These are phyloP conservation scores for Fusarium sp. DNA, from an alignment of 2,329 filamentous ascomycete genomes.

Conservation along the genomic window DNA sequence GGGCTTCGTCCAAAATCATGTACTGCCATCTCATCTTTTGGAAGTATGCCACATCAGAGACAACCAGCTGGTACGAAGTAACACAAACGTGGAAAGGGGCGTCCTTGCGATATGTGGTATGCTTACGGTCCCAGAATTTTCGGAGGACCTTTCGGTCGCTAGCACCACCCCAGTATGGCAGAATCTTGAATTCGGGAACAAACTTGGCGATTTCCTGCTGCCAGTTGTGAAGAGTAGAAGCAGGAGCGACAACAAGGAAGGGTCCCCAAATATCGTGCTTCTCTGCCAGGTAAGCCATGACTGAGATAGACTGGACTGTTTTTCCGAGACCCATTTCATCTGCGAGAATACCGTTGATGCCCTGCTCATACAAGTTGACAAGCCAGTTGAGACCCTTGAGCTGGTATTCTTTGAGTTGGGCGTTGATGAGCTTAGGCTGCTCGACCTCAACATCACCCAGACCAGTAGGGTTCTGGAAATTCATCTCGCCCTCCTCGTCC, in stretches of 20 bases:
- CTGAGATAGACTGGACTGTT: slow-evolving; percentile 98
- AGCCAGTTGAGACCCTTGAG: slow-evolving; percentile 99
- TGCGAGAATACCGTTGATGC: slow-evolving; percentile 98
- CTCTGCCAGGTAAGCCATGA: slow-evolving; percentile 98
- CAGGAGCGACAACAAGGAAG: slow-evolving; percentile 95
- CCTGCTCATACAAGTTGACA: slow-evolving; percentile 98
- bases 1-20: slow-evolving; percentile 99
- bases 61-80: slow-evolving; percentile 97
- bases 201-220: slow-evolving; percentile 98
- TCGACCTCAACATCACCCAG: slow-evolving; percentile 94
- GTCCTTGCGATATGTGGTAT: slow-evolving; percentile 93
- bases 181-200: slow-evolving; percentile 92
- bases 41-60: slow-evolving; percentile 96
- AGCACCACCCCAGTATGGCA: slow-evolving; percentile 97
- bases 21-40: slow-evolving; percentile 99
- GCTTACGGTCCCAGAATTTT: slow-evolving; percentile 99
- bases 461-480: slow-evolving; percentile 98
- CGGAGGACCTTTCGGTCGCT: slow-evolving; percentile 94
- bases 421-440: slow-evolving; percentile 92
- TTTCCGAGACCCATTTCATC: slow-evolving; percentile 99
- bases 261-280: slow-evolving; percentile 98
- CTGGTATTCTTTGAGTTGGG: slow-evolving; percentile 98
- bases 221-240: slow-evolving; percentile 98
- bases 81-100: slow-evolving; percentile 96
- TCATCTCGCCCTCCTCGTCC: slow-evolving; percentile 97